These are phyloP conservation scores for Geranium rotundifolium DNA, from an alignment of 345 rosid genomes.

Conservation along the genomic window DNA sequence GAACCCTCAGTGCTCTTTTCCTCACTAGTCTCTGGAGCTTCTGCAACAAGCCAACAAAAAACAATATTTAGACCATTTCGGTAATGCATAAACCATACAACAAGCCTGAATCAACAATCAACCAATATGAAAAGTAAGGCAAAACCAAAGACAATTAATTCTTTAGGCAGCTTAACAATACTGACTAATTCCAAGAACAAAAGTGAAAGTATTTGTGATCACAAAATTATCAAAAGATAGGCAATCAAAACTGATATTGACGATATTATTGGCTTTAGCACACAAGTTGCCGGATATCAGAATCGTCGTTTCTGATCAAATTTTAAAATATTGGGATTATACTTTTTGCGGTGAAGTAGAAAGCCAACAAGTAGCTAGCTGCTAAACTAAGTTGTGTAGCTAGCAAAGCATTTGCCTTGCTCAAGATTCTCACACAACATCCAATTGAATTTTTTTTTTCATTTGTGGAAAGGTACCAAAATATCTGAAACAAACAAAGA, in stretches of 20 bases:
- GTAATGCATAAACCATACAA: not conserved
- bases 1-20: slow-evolving; percentile 35
- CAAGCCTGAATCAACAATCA: not conserved
- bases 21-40: slow-evolving; percentile 26
- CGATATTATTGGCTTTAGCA: not conserved
- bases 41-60: slow-evolving; percentile 24
- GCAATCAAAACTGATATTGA: not conserved
- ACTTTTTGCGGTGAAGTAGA: no score
- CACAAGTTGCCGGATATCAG: not conserved
- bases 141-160: no score
- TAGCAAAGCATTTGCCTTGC: not conserved
- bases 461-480: no score
- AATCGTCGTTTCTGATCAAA: not conserved
- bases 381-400: no score
- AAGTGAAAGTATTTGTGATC: no score
- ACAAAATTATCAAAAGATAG: not conserved
- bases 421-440: not conserved
- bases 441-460: not conserved
- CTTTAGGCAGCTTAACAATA: no score
- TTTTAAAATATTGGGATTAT: not conserved
- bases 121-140: no score
- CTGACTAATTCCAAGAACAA: no score
- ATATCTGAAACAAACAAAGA: not conserved
- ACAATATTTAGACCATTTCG: not conserved
- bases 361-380: no score